Evolutionary conservation across 805 yeast species (phyloP).

Genomic region (Kodamaea hsintzibuensis): DNA sequence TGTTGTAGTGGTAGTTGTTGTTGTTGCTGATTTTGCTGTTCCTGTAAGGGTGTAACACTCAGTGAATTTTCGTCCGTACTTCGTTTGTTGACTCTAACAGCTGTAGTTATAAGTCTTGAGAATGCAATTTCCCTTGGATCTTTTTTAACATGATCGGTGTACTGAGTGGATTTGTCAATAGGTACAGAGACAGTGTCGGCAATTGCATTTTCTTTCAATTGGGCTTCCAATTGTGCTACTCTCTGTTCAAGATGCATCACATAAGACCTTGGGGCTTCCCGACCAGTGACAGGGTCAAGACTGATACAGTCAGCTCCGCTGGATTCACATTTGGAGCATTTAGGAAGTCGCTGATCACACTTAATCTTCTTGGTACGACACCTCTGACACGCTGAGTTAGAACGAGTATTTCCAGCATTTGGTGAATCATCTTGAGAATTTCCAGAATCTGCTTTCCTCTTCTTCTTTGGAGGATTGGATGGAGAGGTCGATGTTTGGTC

Average conservation of each 20-base stretch:
- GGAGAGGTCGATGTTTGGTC: neutral
- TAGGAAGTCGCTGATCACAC: constrained; percentile 70
- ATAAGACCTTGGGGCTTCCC: constrained; percentile 81
- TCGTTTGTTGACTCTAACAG: constrained; percentile 54
- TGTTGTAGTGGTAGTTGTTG: too few species aligned
- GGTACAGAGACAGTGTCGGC: neutral
- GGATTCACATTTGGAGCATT: constrained; percentile 60
- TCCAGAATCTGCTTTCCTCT: neutral
- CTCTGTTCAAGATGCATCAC: constrained; percentile 70
- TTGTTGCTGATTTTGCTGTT: too few species aligned
- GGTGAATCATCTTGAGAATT: neutral
- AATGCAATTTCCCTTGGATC: constrained; percentile 50
- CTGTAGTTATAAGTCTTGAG: constrained; percentile 75
- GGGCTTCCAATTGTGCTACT: constrained; percentile 54
- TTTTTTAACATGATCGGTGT: neutral
- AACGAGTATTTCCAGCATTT: constrained; percentile 49
- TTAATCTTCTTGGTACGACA: constrained; percentile 69
- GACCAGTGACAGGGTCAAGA: constrained; percentile 83
- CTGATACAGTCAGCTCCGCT: constrained; percentile 78
- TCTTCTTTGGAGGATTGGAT: neutral
- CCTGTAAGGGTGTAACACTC: constrained; percentile 19
- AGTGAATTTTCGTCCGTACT: constrained; percentile 9
- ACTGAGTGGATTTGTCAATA: neutral
- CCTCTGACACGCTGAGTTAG: constrained; percentile 83
- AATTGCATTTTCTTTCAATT: constrained; percentile 29